Evolutionary conservation across 1,139 yeast species (phyloP), one percentile per base, ranked within the genome.

Genomic region (Candida glucosophila): DNA sequence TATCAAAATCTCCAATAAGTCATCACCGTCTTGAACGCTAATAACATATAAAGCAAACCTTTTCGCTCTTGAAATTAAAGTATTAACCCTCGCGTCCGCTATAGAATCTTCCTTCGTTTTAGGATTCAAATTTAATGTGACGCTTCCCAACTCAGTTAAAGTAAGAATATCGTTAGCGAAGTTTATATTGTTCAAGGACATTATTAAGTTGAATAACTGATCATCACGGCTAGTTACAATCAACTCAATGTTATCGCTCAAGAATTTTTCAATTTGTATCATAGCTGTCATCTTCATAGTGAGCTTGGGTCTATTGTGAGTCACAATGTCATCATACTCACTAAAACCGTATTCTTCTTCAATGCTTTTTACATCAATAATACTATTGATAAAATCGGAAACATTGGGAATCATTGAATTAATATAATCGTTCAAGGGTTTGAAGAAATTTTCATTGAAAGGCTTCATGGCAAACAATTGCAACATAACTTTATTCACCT

Each of bases 381-480:
- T 44, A 18, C 58, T 49, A 22, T 44, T 47, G 25, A 79, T 55
- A 6, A 75, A 48, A 1, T 51, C 44, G 22, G 64, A 54, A 29
- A 73, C 61, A 6, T 61, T 51, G 4, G 63, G 73, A n/a, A 57
- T 51, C 2, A 74, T 62, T 7, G 68, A 55, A 22, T 55, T 56
- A 24, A 85, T 64, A 40, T 73, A 81, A 25, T 80, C 90, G 45
- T 82, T 82, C 44, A 85, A 61, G 2, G 95, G 94, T 41, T 80
- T 86, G 40, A 82, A 55, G 47, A 73, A 85, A 28, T 78, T 72
- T 38, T 80, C 78, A 24, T 67, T 73, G 52, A 85, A 85, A 3
- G 80, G 72, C 34, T 68, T 66, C 70, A 83, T 70, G 2, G 74
- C 52, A 18, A 80, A 76, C 17, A 81, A 52, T 48, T 83, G 94